Base-by-base conservation (phyloP, 768 basidiomycete species). In the Coprinopsis marcescibilis region DNA sequence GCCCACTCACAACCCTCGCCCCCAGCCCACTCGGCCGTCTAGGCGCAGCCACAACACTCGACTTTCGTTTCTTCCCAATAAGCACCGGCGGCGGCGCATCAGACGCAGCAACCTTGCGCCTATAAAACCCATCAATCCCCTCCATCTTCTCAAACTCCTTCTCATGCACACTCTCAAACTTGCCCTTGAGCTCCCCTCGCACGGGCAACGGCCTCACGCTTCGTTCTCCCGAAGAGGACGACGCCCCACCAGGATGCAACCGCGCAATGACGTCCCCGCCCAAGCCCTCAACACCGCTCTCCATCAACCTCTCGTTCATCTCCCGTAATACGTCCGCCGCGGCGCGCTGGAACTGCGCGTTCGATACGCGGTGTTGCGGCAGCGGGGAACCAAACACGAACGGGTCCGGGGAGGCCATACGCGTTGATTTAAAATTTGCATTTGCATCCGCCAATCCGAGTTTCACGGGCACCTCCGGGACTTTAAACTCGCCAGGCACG, bases 331-430 rank as follows among this genome's bases (percentile, higher is more conserved):
- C 80, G 17, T 75, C 74, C n/a, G 78, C 71, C 0, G 86, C 83
- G 0, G 83, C 81, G 1, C 68, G 61, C 43, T 71, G 73, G 65
- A 91, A 90, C 42, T 83, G 76, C n/a, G 66, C 63, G 52, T 85
- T 81, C 25, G 82, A 79, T 35, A 77, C 72, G 37, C 67, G 72
- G 55, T 85, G 71, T 49, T 76, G 75, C 5, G 84, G 79, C 2
- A 77, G 71, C 0, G 86, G 83, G 0, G 88, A 89, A 20, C 88
- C 88, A 55, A 91, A 91, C 17, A 88, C 59, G 66, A 90, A 91
- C 0, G 81, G 78, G 19, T 74, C 62, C 8, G 65, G 56, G 12
- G 51, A 36, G n/a, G n/a, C n/a, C n/a, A n/a, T n/a, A n/a, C n/a
- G n/a, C n/a, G n/a, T n/a, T n/a, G n/a, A n/a, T n/a, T n/a, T n/a